Base-by-base conservation (phyloP, 495 filamentous ascomycete genomes). In the Aspergillus steynii region DNA sequence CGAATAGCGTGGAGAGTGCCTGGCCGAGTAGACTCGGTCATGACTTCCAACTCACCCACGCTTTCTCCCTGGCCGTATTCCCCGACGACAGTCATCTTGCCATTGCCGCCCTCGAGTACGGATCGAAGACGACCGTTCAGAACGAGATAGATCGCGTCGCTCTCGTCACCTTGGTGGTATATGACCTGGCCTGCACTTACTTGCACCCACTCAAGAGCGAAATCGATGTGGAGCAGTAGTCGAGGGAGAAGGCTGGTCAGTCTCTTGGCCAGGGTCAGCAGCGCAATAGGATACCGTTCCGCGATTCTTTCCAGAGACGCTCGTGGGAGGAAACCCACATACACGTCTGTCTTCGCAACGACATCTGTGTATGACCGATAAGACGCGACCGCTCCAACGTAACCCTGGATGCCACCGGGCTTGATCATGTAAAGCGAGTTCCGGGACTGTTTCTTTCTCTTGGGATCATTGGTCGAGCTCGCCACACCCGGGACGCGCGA, bases 61-160 rank as follows among this genome's bases (percentile, higher is more conserved):
- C 96, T 98, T 68, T 99, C 95, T 20, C 95, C 95, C 70, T 99
- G 95, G 5, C 96, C 95, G 68, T 90, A 97, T 71, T 99, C 95
- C 10, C 92, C 93, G 45, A 92, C 85, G 45, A 96, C 93, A 54
- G 87, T 89, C 80, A 96, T 90, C n/a, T 86, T 89, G 0, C 90
- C 91, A 55, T 90, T 87, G 31, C 88, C 78, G 5, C 85, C 82
- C 67, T 97, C 92, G 34, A 90, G 82, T 2, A 98, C 85, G 4
- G 90, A 84, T 42, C 95, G 80, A 28, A 99, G 74, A 9, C 95
- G 87, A 9, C 95, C 95, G 71, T 99, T 99, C 6, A 99, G 80
- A 10, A 97, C 96, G 62, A 99, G 92, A 68, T 99, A 98, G 47
- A 99, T 99, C 12, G 96, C 95, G 74, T 99, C 95, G 70, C 95